Evolutionary conservation across 2,329 filamentous ascomycete species (phyloP), one percentile per base, ranked within the genome.

Genomic region (Claviceps maximensis): DNA sequence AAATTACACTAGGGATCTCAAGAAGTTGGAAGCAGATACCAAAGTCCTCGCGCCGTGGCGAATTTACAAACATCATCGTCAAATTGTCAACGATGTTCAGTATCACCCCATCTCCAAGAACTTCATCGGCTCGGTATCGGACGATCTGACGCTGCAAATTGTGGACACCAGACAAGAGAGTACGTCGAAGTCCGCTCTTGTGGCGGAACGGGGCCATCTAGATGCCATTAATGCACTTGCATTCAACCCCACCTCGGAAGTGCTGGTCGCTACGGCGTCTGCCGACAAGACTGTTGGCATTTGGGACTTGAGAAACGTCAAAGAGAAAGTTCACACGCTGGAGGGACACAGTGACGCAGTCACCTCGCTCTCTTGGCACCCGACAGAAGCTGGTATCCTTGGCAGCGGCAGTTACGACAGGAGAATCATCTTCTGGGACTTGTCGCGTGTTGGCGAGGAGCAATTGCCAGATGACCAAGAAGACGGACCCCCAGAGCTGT

Each of bases 161-260:
- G 78, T 97, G 55, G 93, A 98, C 67, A 78, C 86, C n/a, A 85
- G 93, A 61, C 78, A 80, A 63, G 65, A 76, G 31, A 78, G 82
- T 53, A 83, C 76, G 52, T 81, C 79, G 57, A 80, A 78, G 58
- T 82, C 88, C 0, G 82, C 87, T 4, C 77, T 86, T 49, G 78
- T 84, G 41, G 85, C 82, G 19, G 75, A 79, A 57, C 76, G 81
- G 49, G 90, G 90, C 10, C 94, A 98, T 65, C 79, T 79, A 9
- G 93, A 97, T 67, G 91, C 91, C 19, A 90, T 98, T 69, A 98
- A 98, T 66, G 86, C 89, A n/a, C 74, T 98, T 27, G 84, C 93
- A 0, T 98, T 96, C 73, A 95, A 96, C 64, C 90, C 90, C 0
- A 84, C 84, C 33, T 86, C 85, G n/a, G 91, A 98, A 65, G 87